These are phyloP conservation scores for Leccinum laetum DNA, from an alignment of 1,284 basidiomycete genomes.

Conservation along the genomic window DNA sequence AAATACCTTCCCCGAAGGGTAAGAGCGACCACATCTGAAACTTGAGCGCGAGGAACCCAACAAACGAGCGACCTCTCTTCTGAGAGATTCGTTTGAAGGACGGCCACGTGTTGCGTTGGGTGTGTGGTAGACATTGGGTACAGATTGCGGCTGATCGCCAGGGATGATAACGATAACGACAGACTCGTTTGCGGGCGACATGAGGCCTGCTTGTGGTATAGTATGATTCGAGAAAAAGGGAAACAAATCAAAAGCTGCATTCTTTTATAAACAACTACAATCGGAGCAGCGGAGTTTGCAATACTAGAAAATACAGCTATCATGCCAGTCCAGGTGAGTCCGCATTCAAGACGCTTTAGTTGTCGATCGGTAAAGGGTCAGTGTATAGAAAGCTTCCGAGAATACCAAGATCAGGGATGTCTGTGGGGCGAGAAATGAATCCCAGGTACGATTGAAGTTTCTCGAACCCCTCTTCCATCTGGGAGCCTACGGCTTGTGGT, in stretches of 20 bases:
- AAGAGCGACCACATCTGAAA: too few species aligned
- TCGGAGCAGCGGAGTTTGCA: neutral
- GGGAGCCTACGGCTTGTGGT: neutral
- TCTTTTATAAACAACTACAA: neutral
- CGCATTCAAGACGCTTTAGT: too few species aligned
- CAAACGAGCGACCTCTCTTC: too few species aligned
- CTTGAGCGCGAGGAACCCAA: too few species aligned
- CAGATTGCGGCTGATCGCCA: neutral
- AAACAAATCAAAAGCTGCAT: neutral
- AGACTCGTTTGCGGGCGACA: neutral
- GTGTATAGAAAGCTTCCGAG: neutral
- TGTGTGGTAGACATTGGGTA: neutral
- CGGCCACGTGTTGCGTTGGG: too few species aligned
- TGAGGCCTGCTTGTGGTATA: neutral
- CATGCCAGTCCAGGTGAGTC: too few species aligned
- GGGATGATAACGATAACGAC: neutral
- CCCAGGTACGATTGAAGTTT: neutral
- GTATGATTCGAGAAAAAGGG: neutral
- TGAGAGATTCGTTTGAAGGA: too few species aligned
- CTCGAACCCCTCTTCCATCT: neutral
- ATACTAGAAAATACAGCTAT: neutral
- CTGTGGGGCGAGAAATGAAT: neutral
- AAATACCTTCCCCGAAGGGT: too few species aligned
- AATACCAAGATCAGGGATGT: neutral
- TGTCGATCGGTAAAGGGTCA: neutral